These are phyloP conservation scores for Agarophyton chilense DNA, from an alignment of 23 red algal species.

Conservation along the genomic window DNA sequence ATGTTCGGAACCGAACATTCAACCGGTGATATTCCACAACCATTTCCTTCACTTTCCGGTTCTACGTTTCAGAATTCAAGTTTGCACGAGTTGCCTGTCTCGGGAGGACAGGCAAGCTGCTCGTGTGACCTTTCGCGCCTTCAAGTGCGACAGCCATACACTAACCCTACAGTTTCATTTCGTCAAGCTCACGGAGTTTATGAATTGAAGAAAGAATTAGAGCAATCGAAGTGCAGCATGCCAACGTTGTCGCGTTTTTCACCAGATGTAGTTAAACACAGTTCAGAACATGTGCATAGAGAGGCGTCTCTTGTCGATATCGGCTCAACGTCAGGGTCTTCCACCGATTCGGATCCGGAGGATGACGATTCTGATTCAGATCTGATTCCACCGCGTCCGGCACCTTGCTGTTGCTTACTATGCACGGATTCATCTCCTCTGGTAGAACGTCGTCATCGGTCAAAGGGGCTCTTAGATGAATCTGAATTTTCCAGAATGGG, in stretches of 20 bases:
- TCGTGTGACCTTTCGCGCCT: constrained; percentile 4
- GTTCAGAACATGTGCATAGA: constrained; percentile 25
- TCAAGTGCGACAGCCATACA: neutral
- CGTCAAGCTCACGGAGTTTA: constrained; percentile 19
- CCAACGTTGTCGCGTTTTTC: neutral
- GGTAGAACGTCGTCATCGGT: constrained; percentile 41
- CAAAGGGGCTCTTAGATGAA: constrained; percentile 22
- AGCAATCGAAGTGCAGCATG: neutral
- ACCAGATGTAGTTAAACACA: neutral
- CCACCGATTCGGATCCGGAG: constrained; percentile 75
- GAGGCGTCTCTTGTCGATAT: constrained; percentile 44
- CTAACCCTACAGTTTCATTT: neutral
- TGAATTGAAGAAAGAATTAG: constrained; percentile 2
- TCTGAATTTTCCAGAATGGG: neutral
- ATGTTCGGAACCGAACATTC: constrained; percentile 87
- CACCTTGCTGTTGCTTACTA: constrained; percentile 59
- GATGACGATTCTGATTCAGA: constrained; percentile 85
- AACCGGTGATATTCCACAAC: constrained; percentile 22
- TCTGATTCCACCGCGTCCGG: constrained; percentile 61
- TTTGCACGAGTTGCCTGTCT: neutral
- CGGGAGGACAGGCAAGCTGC: constrained; percentile 17
- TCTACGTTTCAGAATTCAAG: neutral
- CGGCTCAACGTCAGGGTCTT: constrained; percentile 66
- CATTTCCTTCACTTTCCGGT: constrained; percentile 10
- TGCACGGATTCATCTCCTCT: constrained; percentile 69